Conservation (phyloP, 2,329 filamentous ascomycete genomes). For the Colletotrichum musicola region DNA sequence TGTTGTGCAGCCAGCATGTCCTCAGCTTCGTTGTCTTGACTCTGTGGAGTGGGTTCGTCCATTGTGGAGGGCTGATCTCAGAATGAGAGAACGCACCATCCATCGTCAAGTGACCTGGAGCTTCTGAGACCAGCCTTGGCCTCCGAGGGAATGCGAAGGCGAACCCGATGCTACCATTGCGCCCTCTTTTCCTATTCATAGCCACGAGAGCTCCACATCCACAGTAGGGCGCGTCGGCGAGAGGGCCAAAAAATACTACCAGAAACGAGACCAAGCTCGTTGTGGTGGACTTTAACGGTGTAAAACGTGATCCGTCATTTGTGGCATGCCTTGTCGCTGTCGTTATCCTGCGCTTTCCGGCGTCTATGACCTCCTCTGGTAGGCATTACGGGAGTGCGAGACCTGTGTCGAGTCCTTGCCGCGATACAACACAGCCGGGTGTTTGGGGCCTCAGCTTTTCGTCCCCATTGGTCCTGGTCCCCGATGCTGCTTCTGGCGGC, state of each 20-base stretch:
- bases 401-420: slow-evolving; percentile 11
- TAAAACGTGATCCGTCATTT: slow-evolving; percentile 4
- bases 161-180: slow-evolving; percentile 15
- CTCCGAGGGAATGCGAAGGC: slow-evolving; percentile 17
- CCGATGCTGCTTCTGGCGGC: slow-evolving; percentile 7
- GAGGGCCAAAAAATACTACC: not conserved
- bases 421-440: slow-evolving; percentile 12
- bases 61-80: slow-evolving; percentile 19
- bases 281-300: not conserved
- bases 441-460: slow-evolving; percentile 9
- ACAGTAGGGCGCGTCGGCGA: not conserved
- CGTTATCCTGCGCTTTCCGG: too few species aligned
- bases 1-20: too few species aligned
- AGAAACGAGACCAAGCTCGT: not conserved
- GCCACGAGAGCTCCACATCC: slow-evolving; percentile 26
- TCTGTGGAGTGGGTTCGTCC: not conserved
- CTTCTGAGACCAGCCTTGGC: not conserved
- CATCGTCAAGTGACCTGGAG: not conserved
- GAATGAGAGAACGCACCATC: not conserved
- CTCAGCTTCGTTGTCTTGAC: slow-evolving; percentile 20
- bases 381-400: slow-evolving; percentile 18
- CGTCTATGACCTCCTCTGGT: not conserved
- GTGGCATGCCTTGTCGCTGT: too few species aligned
- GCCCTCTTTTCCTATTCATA: slow-evolving; percentile 34
- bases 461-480: not conserved